Base-by-base conservation (phyloP, 306 rosid genomes). In the Castanea sativa region DNA sequence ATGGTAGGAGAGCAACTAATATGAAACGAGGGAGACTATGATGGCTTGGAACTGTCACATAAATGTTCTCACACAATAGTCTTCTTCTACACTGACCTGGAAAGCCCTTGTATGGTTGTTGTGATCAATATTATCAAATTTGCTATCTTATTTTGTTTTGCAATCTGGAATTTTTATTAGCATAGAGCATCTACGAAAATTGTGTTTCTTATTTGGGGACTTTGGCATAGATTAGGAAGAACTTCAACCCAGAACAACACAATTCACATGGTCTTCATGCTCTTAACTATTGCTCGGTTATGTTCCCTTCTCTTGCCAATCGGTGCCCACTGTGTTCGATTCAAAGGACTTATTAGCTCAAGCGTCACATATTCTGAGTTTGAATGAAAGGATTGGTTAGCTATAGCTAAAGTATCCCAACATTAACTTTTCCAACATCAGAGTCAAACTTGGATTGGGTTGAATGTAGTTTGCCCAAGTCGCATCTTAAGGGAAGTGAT, bases 81-180 rank as follows among this genome's bases (percentile, higher is more conserved):
- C 82, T 25, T 84, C 89, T 79, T 85, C 80, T 85, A 82, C 92
- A 71, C 79, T 10, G 83, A 81, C 83, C 79, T 78, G 81, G 74
- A 65, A 61, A 82, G 76, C 27, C 83, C 81, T 69, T 86, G 89
- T 86, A 78, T 75, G 81, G 73, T 78, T 85, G 38, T 78, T 85
- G 85, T 73, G 76, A 82, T 74, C 83, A 83, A 83, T 84, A 75
- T 4, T 67, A 73, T 75, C 75, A 25, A 83, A 85, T 79, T 80
- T 77, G 65, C 76, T 80, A 25, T 80, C 74, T 74, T 71, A 4
- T 79, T 41, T 74, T 13, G 41, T 5, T 35, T 79, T 38, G 71
- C 21, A 15, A 64, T 74, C 64, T 30, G 27, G 73, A 53, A 77
- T 59, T 60, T 29, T 64, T 9, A 8, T 1, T 4, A 11, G 65